These are phyloP conservation scores for Kalmusia sp. DNA, from an alignment of 2,329 filamentous ascomycete genomes.

Conservation along the genomic window DNA sequence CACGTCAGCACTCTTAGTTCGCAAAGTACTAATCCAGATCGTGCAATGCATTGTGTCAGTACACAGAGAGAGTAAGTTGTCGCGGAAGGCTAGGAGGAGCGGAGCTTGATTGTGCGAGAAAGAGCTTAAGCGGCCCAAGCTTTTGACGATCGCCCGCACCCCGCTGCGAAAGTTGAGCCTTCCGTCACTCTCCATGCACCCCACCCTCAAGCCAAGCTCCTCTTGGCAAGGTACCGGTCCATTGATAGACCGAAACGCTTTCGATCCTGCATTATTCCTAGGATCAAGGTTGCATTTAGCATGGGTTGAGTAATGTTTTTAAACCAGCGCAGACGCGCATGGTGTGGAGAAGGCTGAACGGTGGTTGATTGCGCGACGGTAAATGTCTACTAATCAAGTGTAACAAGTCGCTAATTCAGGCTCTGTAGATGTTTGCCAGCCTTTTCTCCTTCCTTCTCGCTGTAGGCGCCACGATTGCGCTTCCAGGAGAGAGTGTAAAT, in stretches of 20 bases:
- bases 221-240: conserved; percentile 8
- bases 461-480: conserved; percentile 1
- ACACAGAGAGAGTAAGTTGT: no score
- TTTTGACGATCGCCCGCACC: neutral
- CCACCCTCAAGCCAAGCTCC: conserved; percentile 5
- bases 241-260: conserved; percentile 10
- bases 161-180: neutral
- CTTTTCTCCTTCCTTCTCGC: neutral
- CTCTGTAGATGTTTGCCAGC: neutral
- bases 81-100: no score
- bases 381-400: neutral
- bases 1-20: no score
- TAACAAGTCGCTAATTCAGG: neutral
- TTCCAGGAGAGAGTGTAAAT: conserved; percentile 10
- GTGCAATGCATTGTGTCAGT: no score
- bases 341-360: no score
- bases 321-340: neutral
- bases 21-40: no score
- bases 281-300: neutral
- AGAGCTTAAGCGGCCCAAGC: conserved; percentile 1
- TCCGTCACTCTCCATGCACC: conserved; percentile 2
- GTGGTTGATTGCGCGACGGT: no score
- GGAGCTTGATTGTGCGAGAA: neutral
- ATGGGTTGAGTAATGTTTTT: conserved; percentile 6
- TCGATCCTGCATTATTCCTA: neutral